phyloP scores from a whole-genome alignment of 2,329 filamentous ascomycete genomes.

The Aspergillus ruber region DNA sequence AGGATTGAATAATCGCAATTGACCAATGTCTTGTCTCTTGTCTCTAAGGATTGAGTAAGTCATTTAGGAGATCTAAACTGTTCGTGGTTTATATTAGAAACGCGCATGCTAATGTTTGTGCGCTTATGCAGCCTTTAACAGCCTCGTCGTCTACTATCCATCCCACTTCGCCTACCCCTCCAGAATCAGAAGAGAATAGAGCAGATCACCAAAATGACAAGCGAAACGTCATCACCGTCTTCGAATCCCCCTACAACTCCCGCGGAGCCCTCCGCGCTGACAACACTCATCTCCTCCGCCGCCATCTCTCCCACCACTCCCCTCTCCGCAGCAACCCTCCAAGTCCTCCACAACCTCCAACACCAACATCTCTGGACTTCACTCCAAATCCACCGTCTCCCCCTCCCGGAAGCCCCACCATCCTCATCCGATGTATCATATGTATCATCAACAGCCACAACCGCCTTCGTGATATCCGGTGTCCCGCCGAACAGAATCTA shows the following conservation, averaged over 20 bases:
- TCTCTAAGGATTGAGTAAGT: too few relatives aligned
- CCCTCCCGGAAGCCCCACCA: slow-evolving; percentile 2
- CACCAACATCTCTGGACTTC: slow-evolving; percentile 57
- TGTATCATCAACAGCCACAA: slow-evolving; percentile 17
- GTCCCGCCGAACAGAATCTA: slow-evolving; percentile 56
- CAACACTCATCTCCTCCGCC: slow-evolving; percentile 32
- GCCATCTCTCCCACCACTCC: slow-evolving; percentile 19
- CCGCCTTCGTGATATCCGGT: slow-evolving; percentile 52
- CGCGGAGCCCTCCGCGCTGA: slow-evolving; percentile 34
- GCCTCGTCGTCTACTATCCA: background rate
- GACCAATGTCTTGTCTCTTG: too few relatives aligned
- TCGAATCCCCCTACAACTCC: background rate
- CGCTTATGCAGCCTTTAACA: background rate
- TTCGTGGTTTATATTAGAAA: too few relatives aligned
- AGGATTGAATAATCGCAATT: too few relatives aligned
- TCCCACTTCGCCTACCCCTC: background rate
- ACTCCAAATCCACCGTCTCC: slow-evolving; percentile 43
- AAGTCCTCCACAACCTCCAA: slow-evolving; percentile 58
- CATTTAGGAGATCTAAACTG: too few relatives aligned
- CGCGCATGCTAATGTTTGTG: too few relatives aligned
- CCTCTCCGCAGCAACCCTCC: slow-evolving; percentile 45
- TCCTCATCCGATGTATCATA: background rate
- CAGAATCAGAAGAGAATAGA: background rate
- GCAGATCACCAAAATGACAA: slow-evolving; percentile 11
- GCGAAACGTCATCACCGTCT: slow-evolving; percentile 3